Evolutionary conservation across 2,329 filamentous ascomycete species (phyloP).

Genomic region (Teratosphaeria zuluensis): DNA sequence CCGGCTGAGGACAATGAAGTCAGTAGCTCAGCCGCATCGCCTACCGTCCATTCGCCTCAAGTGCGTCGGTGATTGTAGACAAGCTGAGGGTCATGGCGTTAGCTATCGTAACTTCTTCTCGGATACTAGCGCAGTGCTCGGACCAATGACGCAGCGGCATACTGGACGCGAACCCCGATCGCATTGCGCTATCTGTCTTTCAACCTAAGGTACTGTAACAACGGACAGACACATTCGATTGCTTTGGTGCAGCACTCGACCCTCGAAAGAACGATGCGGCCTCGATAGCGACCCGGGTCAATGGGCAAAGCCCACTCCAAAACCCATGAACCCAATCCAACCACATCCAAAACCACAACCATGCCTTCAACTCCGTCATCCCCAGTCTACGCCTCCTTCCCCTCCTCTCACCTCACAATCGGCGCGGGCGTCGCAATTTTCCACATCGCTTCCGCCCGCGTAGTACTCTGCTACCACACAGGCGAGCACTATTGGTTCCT

Average conservation of each 20-base stretch:
- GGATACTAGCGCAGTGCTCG: not conserved
- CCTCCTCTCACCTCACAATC: conserved; percentile 20
- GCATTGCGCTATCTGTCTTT: not conserved
- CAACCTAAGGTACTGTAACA: not conserved
- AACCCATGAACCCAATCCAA: not conserved
- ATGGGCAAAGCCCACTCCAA: not conserved
- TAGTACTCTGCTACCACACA: conserved; percentile 39
- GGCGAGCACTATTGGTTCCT: conserved; percentile 37
- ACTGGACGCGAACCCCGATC: not conserved
- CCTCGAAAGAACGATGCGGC: not conserved
- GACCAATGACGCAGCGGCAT: not conserved
- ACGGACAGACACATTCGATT: not conserved
- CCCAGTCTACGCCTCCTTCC: conserved; percentile 18
- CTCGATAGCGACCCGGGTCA: not conserved
- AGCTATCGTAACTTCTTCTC: not conserved
- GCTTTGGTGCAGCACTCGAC: not conserved
- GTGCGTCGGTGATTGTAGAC: too few relatives aligned
- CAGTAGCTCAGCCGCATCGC: not conserved
- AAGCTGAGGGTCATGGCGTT: not conserved
- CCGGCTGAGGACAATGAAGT: not conserved
- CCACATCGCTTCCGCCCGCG: conserved; percentile 35
- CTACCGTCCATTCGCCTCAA: not conserved
- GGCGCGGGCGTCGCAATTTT: conserved; percentile 42
- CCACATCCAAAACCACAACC: not conserved
- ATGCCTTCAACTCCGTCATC: conserved; percentile 10